Conservation (phyloP, 1,284 basidiomycete species). For the Peniophora sp. region DNA sequence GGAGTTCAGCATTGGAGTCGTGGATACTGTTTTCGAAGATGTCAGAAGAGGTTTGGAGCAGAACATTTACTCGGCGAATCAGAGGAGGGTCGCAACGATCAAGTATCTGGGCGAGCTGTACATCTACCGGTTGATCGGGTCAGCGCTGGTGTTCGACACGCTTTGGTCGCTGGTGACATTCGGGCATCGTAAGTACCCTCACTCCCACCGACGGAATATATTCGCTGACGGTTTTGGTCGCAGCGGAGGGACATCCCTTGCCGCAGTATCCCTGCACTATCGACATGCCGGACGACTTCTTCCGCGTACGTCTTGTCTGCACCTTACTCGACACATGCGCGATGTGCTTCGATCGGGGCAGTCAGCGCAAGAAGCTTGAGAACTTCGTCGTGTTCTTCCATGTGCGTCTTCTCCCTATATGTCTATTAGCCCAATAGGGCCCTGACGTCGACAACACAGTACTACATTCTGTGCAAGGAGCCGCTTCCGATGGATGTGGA, state of each 20-base stretch:
- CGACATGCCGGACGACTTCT: conserved; percentile 94
- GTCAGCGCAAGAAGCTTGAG: conserved; percentile 86
- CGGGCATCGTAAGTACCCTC: conserved; percentile 74
- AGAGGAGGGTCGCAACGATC: conserved; percentile 83
- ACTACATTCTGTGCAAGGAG: conserved; percentile 85
- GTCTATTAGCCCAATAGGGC: background rate
- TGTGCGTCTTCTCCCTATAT: conserved; percentile 33
- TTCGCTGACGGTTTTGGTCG: conserved; percentile 3
- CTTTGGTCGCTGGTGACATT: conserved; percentile 95
- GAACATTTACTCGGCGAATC: conserved; percentile 93
- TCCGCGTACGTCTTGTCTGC: conserved; percentile 89
- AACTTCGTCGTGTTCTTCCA: conserved; percentile 91
- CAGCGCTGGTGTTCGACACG: conserved; percentile 86
- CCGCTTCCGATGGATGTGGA: conserved; percentile 93
- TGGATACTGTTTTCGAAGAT: conserved; percentile 94
- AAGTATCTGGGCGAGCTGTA: conserved; percentile 97
- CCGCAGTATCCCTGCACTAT: conserved; percentile 71
- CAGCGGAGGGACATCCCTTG: conserved; percentile 85
- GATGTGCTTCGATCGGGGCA: conserved; percentile 94
- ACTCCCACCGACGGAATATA: conserved; percentile 6
- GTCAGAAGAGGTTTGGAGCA: conserved; percentile 86
- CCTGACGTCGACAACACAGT: conserved; percentile 34
- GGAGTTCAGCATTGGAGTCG: conserved; percentile 79
- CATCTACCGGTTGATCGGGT: conserved; percentile 91
- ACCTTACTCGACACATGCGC: conserved; percentile 92